Percentiles rank a stretch among this genome's conserved stretches.
Conservation (phyloP, 2,329 filamentous ascomycete species). For the Thermoascus crustaceus region DNA sequence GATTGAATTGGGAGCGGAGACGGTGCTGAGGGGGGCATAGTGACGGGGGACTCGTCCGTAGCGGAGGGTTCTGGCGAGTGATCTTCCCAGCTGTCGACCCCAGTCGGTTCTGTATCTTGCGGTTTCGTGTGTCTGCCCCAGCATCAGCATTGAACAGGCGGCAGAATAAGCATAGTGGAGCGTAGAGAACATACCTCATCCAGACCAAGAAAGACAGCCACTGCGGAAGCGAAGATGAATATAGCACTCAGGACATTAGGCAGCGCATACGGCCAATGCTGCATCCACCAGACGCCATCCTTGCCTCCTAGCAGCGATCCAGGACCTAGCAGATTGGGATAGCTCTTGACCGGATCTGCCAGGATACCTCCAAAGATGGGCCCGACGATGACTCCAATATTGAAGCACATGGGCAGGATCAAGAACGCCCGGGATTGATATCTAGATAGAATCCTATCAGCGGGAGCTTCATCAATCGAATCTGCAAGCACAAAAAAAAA, state of each 20-base stretch:
- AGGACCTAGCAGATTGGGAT: constrained; percentile 56
- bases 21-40: constrained; percentile 27
- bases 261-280: constrained; percentile 58
- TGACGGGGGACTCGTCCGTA: constrained; percentile 17
- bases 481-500: no score
- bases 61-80: constrained; percentile 21
- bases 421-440: constrained; percentile 49
- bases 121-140: constrained; percentile 27
- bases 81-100: constrained; percentile 32
- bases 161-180: background rate
- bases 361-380: constrained; percentile 57
- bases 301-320: constrained; percentile 49
- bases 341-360: constrained; percentile 55
- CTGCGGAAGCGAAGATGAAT: constrained; percentile 49
- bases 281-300: constrained; percentile 56
- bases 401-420: constrained; percentile 60
- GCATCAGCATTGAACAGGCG: background rate
- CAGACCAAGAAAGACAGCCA: constrained; percentile 54
- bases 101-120: constrained; percentile 33
- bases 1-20: constrained; percentile 22
- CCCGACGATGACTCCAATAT: constrained; percentile 54
- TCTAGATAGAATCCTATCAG: no score
- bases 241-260: constrained; percentile 59
- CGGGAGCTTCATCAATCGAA: no score
- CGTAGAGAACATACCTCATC: constrained; percentile 47